Base-by-base conservation (phyloP, 2,329 filamentous ascomycete species). In the Fusarium armeniacum region DNA sequence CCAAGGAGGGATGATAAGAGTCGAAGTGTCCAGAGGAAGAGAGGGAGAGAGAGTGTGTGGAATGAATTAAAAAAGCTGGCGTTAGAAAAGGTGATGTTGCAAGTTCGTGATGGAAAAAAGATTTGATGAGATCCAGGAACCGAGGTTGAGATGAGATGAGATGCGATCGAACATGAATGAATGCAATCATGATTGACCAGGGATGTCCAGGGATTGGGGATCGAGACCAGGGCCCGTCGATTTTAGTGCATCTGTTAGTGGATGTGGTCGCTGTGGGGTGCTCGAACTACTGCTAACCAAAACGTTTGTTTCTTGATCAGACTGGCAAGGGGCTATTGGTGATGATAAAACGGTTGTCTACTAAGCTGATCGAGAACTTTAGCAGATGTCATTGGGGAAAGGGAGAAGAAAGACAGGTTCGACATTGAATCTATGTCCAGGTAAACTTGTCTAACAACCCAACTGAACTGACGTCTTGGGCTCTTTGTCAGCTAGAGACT, bases 231-330 rank as follows among this genome's bases (percentile, higher is more conserved):
- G 66, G 52, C 51, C 28, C 10, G 28, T 30, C 32, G 30, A 24
- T 22, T 55, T 67, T 62, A 67, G 57, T 57, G 51, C 24, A 51
- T 51, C 36, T 62, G 22, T 44, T 44, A 58, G 55, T 71, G 67
- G 67, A 61, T 56, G 30, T 47, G 24, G 26, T 49, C 45, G 46
- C 51, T 64, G 67, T 71, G 67, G 67, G 67, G 67, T 71, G 54
- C 58, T 54, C 62, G 28, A 70, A 70, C 44, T 41, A 16, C 55
- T 44, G 44, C 47, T 57, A 54, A 62, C 45, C n/a, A 28, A 36
- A 51, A 51, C 12, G 46, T 22, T 69, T 57, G 43, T 43, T 59
- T 50, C 58, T 47, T 65, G n/a, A 69, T 56, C 51, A 24, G 46
- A 40, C 24, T 20, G 33, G 18, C 24, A 51, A 51, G 49, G 33